Base-by-base conservation (phyloP, 495 filamentous ascomycete species). In the Haplographium delicatum region DNA sequence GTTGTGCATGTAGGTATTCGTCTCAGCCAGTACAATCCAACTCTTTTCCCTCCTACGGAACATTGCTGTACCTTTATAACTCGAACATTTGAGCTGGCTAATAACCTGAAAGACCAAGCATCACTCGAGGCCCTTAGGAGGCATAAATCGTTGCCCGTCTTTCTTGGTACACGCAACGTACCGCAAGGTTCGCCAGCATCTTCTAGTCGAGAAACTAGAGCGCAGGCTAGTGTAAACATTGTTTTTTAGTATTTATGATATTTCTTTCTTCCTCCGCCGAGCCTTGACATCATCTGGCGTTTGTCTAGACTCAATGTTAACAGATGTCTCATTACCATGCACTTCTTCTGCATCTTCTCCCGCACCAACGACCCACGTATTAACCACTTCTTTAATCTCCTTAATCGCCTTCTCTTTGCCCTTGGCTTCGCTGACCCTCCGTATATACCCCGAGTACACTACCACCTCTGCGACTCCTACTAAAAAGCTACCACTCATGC, bases 401-500 rank as follows among this genome's bases (percentile, higher is more conserved):
- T 72, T 79, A 44, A 79, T 63, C 33, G 68, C 75, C 65, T 72
- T 79, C 56, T 88, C 84, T 48, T 72, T 76, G 34, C 68, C 72
- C 57, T 85, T 84, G 1, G 88, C 88, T 61, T 86, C 73, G 23
- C 81, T 77, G 23, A 95, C 68, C 61, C 89, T 82, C 68, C 83
- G 75, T 34, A 95, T 66, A 68, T 95, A 98, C 5, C 89, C 88
- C 9, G 78, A 81, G 66, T 97, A 96, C 30, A 97, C 80, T 19
- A 83, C 82, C 8, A 93, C 84, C 65, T 98, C 93, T 4, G 89
- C 91, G 38, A 94, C 71, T 3, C 84, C 90, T 19, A 96, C 88
- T 16, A 87, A 52, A 2, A 79, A 62, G 47, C 81, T 84, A 3
- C 84, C 82, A 7, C 73, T 74, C 69, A 91, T 74, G 28, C 83